Conservation (phyloP, 78 protist genomes). For the Tieghemostelium lacteum region DNA sequence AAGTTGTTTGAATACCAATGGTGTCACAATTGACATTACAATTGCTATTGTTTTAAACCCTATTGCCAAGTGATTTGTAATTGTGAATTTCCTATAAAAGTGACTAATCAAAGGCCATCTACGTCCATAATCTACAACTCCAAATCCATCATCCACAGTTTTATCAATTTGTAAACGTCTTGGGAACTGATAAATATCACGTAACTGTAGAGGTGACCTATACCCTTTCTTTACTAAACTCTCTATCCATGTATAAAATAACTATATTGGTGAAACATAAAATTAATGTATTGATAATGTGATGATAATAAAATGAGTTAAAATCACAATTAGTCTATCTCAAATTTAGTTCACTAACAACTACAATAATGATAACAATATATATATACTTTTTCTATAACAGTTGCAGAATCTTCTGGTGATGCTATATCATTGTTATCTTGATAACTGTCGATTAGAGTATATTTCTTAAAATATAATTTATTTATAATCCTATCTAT, state of each 20-base stretch:
- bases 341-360: not conserved
- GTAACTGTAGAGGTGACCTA: slow-evolving; percentile 21
- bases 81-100: slow-evolving; percentile 5
- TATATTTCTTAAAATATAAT: no score
- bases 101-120: slow-evolving; percentile 29
- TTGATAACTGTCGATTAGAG: no score
- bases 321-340: not conserved
- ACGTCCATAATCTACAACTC: not conserved
- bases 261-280: not conserved
- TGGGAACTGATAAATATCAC: slow-evolving; percentile 26
- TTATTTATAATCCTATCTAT: no score
- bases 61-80: not conserved
- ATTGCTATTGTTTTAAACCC: not conserved
- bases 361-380: not conserved
- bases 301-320: not conserved
- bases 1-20: slow-evolving; percentile 37
- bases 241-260: slow-evolving; percentile 17
- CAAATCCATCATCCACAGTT: not conserved
- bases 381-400: not conserved
- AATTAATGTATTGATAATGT: not conserved
- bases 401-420: not conserved
- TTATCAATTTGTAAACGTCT: not conserved
- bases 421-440: slow-evolving; percentile 15
- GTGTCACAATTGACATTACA: slow-evolving; percentile 23
- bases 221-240: slow-evolving; percentile 35